Base-by-base conservation (phyloP, 192 early-diverging fungal genomes). In the Endogone sp. region DNA sequence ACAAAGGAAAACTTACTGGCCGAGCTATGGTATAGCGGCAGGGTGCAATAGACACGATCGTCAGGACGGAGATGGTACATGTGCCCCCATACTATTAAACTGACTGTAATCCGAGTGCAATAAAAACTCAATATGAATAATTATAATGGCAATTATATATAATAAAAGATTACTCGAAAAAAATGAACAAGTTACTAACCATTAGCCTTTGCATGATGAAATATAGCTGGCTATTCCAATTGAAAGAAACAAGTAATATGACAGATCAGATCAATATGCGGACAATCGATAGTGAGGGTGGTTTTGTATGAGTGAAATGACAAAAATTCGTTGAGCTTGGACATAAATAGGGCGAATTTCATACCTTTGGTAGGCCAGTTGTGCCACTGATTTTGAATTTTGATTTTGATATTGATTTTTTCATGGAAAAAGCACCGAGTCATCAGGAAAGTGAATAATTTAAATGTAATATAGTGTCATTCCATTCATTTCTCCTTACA, bases 21-120 rank as follows among this genome's bases (percentile, higher is more conserved):
- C 27, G 84, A 77, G 55, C 80, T 82, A 71, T 91, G 89, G 58
- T 89, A 90, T 25, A 91, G 68, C 21, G 90, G 90, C 10, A 90
- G 66, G 32, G 76, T 75, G 57, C 75, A 73, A 68, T 90, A 91
- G 29, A 88, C 79, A 28, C 85, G 75, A 68, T 83, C 79, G 20
- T 72, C 63, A 1, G 66, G 58, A 20, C 30, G 64, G 55, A 83
- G 60, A 2, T 69, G 71, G 63, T 66, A 62, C 9, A 75, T 26
- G 2, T 11, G 31, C 6, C 68, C 62, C 67, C 67, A 75, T n/a
- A 25, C 56, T 25, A 67, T 66, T 6, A 78, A n/a, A n/a, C n/a
- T n/a, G n/a, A 78, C 44, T 82, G 71, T 67, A 71, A 28, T 30
- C 60, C 56, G 60, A 3, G 25, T 31, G n/a, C n/a, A n/a, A n/a